These are phyloP conservation scores for Pseudogymnoascus sp. DNA, from an alignment of 2,329 filamentous ascomycete species.

Conservation along the genomic window DNA sequence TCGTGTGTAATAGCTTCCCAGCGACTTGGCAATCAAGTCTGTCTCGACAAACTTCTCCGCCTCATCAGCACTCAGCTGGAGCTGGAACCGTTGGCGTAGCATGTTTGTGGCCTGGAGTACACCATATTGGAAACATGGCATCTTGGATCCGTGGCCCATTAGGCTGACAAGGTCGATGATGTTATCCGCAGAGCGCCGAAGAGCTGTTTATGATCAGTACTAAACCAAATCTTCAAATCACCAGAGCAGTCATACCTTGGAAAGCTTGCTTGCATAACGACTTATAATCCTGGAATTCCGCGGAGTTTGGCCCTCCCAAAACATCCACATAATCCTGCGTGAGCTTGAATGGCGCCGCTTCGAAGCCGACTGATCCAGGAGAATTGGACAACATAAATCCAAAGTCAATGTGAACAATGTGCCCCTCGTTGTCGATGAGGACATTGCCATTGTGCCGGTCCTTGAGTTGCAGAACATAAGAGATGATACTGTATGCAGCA, in stretches of 20 bases:
- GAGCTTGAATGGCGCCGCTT: conserved; percentile 80
- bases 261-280: conserved; percentile 75
- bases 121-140: conserved; percentile 75
- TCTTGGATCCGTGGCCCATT: conserved; percentile 76
- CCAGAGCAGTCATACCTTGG: conserved; percentile 49
- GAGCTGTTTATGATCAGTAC: conserved; percentile 39
- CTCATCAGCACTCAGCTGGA: conserved; percentile 75
- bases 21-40: conserved; percentile 71
- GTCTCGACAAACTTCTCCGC: conserved; percentile 74
- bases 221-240: neutral
- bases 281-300: conserved; percentile 70
- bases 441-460: conserved; percentile 84
- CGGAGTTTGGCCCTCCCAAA: conserved; percentile 62
- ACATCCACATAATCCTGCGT: conserved; percentile 83
- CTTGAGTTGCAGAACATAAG: conserved; percentile 76
- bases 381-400: conserved; percentile 87
- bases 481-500: conserved; percentile 78
- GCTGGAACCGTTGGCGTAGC: conserved; percentile 67
- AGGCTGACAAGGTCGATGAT: conserved; percentile 76
- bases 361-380: conserved; percentile 75
- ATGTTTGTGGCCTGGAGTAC: conserved; percentile 62
- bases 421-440: conserved; percentile 75
- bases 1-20: conserved; percentile 81
- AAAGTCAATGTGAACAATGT: conserved; percentile 85
- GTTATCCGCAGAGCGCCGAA: conserved; percentile 70